phyloP scores from a whole-genome alignment of 176 grass and related monocot species.

The Carex kokanica region DNA sequence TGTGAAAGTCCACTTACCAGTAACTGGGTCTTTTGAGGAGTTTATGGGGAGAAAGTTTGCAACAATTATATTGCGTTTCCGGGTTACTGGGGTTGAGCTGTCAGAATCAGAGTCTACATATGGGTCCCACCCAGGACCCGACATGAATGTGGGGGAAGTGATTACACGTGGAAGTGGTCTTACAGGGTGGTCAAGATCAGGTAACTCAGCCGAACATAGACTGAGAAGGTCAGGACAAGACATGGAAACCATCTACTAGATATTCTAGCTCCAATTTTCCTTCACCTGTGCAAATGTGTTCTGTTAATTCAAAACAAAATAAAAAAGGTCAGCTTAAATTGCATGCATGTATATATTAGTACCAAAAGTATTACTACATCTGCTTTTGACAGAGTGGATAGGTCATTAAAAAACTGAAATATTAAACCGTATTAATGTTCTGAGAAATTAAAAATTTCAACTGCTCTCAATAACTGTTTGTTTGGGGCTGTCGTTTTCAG shows the following conservation, averaged over 20 bases:
- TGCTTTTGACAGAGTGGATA: neutral
- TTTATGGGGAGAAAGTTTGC: slow-evolving; percentile 89
- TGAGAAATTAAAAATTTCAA: neutral
- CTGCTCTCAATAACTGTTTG: neutral
- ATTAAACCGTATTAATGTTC: neutral
- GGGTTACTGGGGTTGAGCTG: slow-evolving; percentile 30
- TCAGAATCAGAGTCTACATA: slow-evolving; percentile 53
- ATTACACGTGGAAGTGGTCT: slow-evolving; percentile 49
- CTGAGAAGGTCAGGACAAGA: slow-evolving; percentile 82
- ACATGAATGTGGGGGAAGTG: slow-evolving; percentile 54
- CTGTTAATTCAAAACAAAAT: neutral
- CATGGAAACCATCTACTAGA: slow-evolving; percentile 55
- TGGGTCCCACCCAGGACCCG: slow-evolving; percentile 56
- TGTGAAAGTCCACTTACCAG: slow-evolving; percentile 61
- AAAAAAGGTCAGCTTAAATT: neutral
- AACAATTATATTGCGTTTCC: slow-evolving; percentile 80
- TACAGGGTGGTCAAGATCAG: slow-evolving; percentile 38
- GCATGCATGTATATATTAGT: neutral
- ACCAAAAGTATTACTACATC: neutral
- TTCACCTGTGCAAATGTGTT: neutral
- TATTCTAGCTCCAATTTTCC: neutral
- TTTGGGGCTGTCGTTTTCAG: neutral
- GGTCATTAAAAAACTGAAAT: neutral
- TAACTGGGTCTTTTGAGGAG: slow-evolving; percentile 56
- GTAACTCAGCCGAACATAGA: slow-evolving; percentile 38